Evolutionary conservation across 2,329 filamentous ascomycete species (phyloP).

Genomic region (Nigrospora osmanthi): DNA sequence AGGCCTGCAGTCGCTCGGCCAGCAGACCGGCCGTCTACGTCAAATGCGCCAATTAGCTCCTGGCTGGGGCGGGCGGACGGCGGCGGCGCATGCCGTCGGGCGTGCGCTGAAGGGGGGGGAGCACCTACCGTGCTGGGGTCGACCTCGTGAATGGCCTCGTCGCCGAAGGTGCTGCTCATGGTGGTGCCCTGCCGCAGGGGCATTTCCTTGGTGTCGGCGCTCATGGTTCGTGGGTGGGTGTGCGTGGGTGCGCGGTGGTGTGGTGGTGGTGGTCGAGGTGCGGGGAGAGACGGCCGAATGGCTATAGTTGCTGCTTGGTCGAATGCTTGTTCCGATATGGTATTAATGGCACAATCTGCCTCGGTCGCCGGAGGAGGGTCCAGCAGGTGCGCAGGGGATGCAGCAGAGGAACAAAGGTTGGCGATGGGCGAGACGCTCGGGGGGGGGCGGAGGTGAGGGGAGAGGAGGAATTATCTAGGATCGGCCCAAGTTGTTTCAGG

Average conservation of each 20-base stretch:
- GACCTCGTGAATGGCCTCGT: conserved; percentile 51
- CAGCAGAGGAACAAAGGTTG: too few species aligned
- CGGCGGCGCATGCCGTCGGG: not conserved
- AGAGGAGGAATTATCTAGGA: too few species aligned
- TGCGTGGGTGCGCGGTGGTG: not conserved
- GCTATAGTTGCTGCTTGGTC: too few species aligned
- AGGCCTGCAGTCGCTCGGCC: conserved; percentile 80
- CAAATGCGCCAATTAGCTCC: conserved; percentile 3
- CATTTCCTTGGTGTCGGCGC: conserved; percentile 22
- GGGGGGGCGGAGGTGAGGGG: too few species aligned
- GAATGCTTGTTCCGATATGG: too few species aligned
- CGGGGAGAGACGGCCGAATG: too few species aligned
- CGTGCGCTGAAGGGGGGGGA: not conserved
- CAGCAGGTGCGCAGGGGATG: too few species aligned
- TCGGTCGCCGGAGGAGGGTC: too few species aligned
- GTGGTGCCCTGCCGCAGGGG: conserved; percentile 40
- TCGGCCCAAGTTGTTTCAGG: too few species aligned
- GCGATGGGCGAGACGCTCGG: too few species aligned
- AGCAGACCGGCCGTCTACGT: conserved; percentile 69
- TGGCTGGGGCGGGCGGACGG: not conserved
- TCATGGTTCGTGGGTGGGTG: conserved; percentile 14
- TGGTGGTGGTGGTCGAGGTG: too few species aligned
- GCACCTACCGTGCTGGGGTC: conserved; percentile 49
- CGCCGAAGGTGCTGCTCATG: conserved; percentile 34
- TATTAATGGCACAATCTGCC: too few species aligned